Base-by-base conservation (phyloP, 768 basidiomycete species). In the Amanita pseudoporphyria region DNA sequence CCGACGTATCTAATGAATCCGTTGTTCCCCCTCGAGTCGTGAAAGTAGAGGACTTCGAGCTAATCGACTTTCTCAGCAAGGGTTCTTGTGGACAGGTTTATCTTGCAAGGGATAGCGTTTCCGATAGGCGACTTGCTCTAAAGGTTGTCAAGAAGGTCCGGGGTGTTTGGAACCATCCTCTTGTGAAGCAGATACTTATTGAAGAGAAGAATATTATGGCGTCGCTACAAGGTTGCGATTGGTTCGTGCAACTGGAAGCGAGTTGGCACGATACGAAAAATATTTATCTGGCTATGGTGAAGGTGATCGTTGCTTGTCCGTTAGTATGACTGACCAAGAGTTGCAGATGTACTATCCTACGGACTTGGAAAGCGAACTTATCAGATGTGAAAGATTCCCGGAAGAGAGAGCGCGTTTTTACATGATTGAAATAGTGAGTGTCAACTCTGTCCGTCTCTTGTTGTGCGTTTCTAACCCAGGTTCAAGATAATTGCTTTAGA, bases 381-480 rank as follows among this genome's bases (percentile, higher is more conserved):
- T 60, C 31, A 53, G 60, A 3, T 61, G 60, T 24, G 57, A 55
- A 18, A 53, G 40, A 3, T 57, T 67, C 13, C 56, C 57, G 5
- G 51, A 57, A 5, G 35, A 48, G 12, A 52, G 58, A 14, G 62
- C 64, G 18, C 59, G 60, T 18, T 65, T 69, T 28, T 69, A 68
- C 36, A 64, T 63, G 45, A 62, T 62, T 10, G 66, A 70, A 57
- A 54, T 69, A 35, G 68, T 69, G 39, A 52, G 64, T 53, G 21
- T 31, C 22, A 18, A 7, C n/a, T 5, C 22, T 24, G 9, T 19
- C 38, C 3, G 16, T n/a, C 19, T 7, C 7, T 0, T 40, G 5
- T 19, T 10, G 9, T 4, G 18, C 19, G 30, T n/a, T 47, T 21
- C 10, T 31, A 30, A 30, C 10, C n/a, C 26, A 6, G 39, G 6